Evolutionary conservation across 176 grass and related monocot species (phyloP).

Genomic region (Alloteropsis semialata): DNA sequence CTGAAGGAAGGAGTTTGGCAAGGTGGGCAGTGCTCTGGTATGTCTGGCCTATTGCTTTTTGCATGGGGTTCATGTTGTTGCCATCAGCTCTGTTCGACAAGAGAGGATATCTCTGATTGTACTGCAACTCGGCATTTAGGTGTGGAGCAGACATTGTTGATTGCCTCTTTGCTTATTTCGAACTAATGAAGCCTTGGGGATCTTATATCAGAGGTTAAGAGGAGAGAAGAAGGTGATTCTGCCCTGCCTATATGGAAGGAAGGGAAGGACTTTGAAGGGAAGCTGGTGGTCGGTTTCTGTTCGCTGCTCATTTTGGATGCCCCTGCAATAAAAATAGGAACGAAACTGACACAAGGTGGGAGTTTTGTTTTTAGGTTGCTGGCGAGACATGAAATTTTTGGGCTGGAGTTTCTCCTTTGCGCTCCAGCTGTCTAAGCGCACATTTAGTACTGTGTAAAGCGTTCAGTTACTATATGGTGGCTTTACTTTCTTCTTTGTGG

Average conservation of each 20-base stretch:
- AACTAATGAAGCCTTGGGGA: neutral
- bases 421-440: slow-evolving; percentile 13
- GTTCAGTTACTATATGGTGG: neutral
- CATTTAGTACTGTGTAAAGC: too few species aligned
- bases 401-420: neutral
- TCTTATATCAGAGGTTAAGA: slow-evolving; percentile 11
- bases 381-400: neutral
- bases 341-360: slow-evolving; percentile 17
- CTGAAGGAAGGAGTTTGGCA: slow-evolving; percentile 80
- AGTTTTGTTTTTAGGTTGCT: neutral
- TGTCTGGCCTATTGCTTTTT: slow-evolving; percentile 51
- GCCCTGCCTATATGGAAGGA: neutral
- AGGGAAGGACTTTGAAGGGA: slow-evolving; percentile 7
- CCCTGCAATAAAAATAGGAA: slow-evolving; percentile 39
- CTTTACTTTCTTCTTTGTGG: neutral
- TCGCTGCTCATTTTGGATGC: slow-evolving; percentile 11
- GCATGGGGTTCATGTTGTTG: slow-evolving; percentile 28
- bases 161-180: neutral
- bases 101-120: slow-evolving; percentile 46
- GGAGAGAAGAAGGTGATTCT: slow-evolving; percentile 19
- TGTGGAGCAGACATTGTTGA: slow-evolving; percentile 24
- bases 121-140: slow-evolving; percentile 18
- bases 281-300: slow-evolving; percentile 8
- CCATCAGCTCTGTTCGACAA: slow-evolving; percentile 33
- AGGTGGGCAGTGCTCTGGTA: slow-evolving; percentile 67